A percentile compares a stretch with the other conserved stretches of the same genome.
phyloP scores from a whole-genome alignment of 2,329 filamentous ascomycete species.

The Ciborinia camelliae region DNA sequence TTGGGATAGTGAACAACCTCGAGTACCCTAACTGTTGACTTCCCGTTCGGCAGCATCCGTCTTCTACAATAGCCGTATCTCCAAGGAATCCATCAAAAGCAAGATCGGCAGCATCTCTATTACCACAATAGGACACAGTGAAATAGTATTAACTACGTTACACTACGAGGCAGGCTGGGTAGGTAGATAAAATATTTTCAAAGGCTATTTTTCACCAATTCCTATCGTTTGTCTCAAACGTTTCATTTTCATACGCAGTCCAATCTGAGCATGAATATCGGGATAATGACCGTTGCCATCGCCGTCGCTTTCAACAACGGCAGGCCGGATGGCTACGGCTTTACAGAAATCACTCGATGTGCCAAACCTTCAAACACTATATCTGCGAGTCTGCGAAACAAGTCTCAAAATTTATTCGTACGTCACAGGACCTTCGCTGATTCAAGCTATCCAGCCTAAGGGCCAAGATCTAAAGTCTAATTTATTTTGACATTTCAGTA shows the following conservation, averaged over 20 bases:
- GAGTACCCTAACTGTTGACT: conserved; percentile 9
- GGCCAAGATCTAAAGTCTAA: neutral
- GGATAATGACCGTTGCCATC: neutral
- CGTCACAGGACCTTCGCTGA: neutral
- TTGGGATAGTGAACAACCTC: conserved; percentile 17
- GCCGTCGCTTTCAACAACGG: neutral
- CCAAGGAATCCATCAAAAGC: conserved; percentile 8
- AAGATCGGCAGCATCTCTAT: conserved; percentile 15
- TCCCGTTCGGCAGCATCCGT: conserved; percentile 19
- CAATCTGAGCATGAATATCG: neutral
- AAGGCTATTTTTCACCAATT: neutral
- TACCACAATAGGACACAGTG: conserved; percentile 12
- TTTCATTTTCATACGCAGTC: neutral
- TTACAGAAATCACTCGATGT: neutral
- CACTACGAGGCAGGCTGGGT: neutral
- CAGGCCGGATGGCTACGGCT: neutral
- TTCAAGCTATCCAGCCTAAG: conserved; percentile 2
- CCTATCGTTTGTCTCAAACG: neutral
- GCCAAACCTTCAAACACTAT: neutral
- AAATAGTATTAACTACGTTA: conserved; percentile 3
- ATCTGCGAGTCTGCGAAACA: neutral
- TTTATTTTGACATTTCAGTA: conserved; percentile 3
- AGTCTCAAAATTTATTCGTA: neutral
- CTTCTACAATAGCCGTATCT: conserved; percentile 10
- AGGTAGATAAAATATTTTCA: neutral